These are phyloP conservation scores for Lepidium aucheri DNA, from an alignment of 345 rosid species.

Conservation along the genomic window DNA sequence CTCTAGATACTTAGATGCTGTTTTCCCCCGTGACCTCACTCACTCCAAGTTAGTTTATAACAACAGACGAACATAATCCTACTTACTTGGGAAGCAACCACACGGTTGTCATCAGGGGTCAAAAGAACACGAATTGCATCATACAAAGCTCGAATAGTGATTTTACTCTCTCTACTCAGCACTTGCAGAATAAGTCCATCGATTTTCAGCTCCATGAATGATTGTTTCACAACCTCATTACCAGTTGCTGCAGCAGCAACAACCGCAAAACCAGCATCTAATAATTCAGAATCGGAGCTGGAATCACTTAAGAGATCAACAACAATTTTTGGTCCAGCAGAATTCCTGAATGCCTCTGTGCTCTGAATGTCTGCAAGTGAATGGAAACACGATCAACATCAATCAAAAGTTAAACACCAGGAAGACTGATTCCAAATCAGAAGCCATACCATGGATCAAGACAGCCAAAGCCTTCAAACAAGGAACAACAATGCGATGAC, in stretches of 20 bases:
- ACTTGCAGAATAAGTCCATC: constrained; percentile 68
- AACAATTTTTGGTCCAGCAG: constrained; percentile 54
- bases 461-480: constrained; percentile 49
- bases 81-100: constrained; percentile 92
- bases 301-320: constrained; percentile 40
- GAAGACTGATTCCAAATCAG: not conserved
- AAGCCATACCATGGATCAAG: constrained; percentile 52
- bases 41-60: not conserved
- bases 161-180: constrained; percentile 35
- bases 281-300: constrained; percentile 34
- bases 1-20: not conserved
- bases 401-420: not conserved
- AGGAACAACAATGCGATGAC: constrained; percentile 31
- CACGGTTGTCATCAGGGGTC: constrained; percentile 88
- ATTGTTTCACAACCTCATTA: constrained; percentile 78
- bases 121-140: constrained; percentile 69
- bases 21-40: not conserved
- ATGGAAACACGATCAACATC: not conserved
- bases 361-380: constrained; percentile 56
- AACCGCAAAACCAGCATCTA: constrained; percentile 54
- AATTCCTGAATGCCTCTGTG: constrained; percentile 49
- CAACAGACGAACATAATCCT: not conserved
- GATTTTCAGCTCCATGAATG: constrained; percentile 69
- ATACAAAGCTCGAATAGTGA: constrained; percentile 42
- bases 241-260: constrained; percentile 76